Conservation (phyloP, 2,329 filamentous ascomycete species). For the Cladosporium halotolerans region DNA sequence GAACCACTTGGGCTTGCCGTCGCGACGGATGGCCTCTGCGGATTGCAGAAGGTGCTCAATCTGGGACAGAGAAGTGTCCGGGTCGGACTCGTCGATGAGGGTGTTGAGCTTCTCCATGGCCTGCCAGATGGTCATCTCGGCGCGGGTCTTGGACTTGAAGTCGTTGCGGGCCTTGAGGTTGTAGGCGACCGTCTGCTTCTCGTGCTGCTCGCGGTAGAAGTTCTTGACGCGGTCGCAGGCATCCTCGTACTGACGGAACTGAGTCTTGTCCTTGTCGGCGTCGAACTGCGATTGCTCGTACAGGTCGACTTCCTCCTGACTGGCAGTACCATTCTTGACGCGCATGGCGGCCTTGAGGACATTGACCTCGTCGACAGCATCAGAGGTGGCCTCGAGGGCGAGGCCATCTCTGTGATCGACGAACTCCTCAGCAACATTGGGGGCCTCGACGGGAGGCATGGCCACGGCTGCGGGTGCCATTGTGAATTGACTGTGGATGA, state of each 20-base stretch:
- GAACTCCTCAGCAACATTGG: slow-evolving; percentile 38
- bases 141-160: slow-evolving; percentile 61
- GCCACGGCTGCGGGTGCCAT: slow-evolving; percentile 34
- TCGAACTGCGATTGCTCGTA: slow-evolving; percentile 63
- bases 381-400: slow-evolving; percentile 53
- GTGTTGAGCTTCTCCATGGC: slow-evolving; percentile 91
- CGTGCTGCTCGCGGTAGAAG: slow-evolving; percentile 71
- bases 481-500: not conserved
- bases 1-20: slow-evolving; percentile 79
- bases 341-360: slow-evolving; percentile 47
- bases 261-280: slow-evolving; percentile 67
- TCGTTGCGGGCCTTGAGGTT: slow-evolving; percentile 72
- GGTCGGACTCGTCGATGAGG: slow-evolving; percentile 84
- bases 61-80: slow-evolving; percentile 78
- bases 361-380: slow-evolving; percentile 56
- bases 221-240: slow-evolving; percentile 78
- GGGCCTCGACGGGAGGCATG: slow-evolving; percentile 37
- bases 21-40: slow-evolving; percentile 80
- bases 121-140: slow-evolving; percentile 81
- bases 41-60: slow-evolving; percentile 86
- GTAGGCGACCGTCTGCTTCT: slow-evolving; percentile 72
- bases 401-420: slow-evolving; percentile 45
- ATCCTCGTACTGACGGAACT: slow-evolving; percentile 76
- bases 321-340: slow-evolving; percentile 31
- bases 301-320: slow-evolving; percentile 36